Conservation (phyloP, 2,329 filamentous ascomycete species). For the Paraconiothyrium brasiliense region DNA sequence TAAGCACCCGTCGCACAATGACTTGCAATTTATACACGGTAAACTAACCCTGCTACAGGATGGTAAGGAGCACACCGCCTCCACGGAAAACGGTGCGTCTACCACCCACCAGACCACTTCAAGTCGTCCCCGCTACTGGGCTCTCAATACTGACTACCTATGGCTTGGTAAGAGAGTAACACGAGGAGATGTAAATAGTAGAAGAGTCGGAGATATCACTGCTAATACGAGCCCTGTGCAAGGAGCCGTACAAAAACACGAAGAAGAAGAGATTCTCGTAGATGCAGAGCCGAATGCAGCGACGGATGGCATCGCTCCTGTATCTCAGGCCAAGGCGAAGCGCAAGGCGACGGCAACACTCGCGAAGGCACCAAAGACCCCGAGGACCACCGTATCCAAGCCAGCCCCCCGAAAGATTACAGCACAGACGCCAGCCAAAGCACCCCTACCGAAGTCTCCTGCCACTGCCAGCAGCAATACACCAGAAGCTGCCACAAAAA, state of each 20-base stretch:
- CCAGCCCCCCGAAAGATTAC: not conserved
- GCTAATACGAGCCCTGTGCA: slow-evolving; percentile 1
- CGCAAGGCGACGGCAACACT: not conserved
- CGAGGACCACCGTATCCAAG: not conserved
- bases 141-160: slow-evolving; percentile 16
- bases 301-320: not conserved
- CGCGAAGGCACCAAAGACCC: not conserved
- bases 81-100: not conserved
- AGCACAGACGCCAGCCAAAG: not conserved
- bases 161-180: slow-evolving; percentile 22
- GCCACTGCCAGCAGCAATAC: not conserved
- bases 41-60: not conserved
- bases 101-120: too few relatives aligned
- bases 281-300: not conserved
- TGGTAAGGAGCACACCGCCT: not conserved
- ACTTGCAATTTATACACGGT: not conserved
- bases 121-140: not conserved
- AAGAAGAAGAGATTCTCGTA: slow-evolving; percentile 2
- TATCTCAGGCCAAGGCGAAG: not conserved
- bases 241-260: not conserved
- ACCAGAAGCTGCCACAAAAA: not conserved
- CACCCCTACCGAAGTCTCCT: not conserved
- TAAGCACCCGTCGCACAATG: not conserved
- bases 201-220: not conserved
- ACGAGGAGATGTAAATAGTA: slow-evolving; percentile 10